A percentile compares a stretch with the other conserved stretches of the same genome.
These are phyloP conservation scores for Phytophthora palmivora DNA, from an alignment of 352 stramenopile genomes.

Conservation along the genomic window DNA sequence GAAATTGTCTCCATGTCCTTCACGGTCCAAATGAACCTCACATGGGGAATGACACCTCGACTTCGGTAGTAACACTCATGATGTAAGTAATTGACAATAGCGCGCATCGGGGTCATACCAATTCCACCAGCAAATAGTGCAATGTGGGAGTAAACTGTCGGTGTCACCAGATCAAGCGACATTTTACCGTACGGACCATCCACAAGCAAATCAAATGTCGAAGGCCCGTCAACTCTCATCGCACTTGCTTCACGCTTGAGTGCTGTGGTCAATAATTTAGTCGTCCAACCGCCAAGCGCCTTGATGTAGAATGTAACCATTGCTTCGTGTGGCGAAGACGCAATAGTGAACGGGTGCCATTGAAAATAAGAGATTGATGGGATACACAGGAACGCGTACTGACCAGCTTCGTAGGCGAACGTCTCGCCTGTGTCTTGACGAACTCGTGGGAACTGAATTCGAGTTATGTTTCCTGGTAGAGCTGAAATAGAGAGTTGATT, in stretches of 20 bases:
- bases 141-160: slow-evolving; percentile 56
- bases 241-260: slow-evolving; percentile 43
- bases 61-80: slow-evolving; percentile 35
- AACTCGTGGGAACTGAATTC: slow-evolving; percentile 55
- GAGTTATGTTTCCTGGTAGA: slow-evolving; percentile 45
- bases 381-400: slow-evolving; percentile 89
- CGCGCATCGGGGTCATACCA: slow-evolving; percentile 61
- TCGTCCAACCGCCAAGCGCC: slow-evolving; percentile 70
- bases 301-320: slow-evolving; percentile 77
- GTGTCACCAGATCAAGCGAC: slow-evolving; percentile 47
- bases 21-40: slow-evolving; percentile 61
- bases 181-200: slow-evolving; percentile 62
- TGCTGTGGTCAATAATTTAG: slow-evolving; percentile 48
- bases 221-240: slow-evolving; percentile 32
- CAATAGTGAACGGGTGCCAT: slow-evolving; percentile 93
- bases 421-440: slow-evolving; percentile 42
- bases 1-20: slow-evolving; percentile 52
- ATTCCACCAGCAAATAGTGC: slow-evolving; percentile 58
- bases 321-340: slow-evolving; percentile 72
- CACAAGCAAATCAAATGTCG: slow-evolving; percentile 44
- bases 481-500: slow-evolving; percentile 40
- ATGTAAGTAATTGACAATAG: slow-evolving; percentile 53
- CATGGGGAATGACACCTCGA: slow-evolving; percentile 46
- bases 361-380: slow-evolving; percentile 65
- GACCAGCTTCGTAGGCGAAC: slow-evolving; percentile 53